phyloP scores from a whole-genome alignment of 352 stramenopile genomes.

The Pythium scleroteichum region DNA sequence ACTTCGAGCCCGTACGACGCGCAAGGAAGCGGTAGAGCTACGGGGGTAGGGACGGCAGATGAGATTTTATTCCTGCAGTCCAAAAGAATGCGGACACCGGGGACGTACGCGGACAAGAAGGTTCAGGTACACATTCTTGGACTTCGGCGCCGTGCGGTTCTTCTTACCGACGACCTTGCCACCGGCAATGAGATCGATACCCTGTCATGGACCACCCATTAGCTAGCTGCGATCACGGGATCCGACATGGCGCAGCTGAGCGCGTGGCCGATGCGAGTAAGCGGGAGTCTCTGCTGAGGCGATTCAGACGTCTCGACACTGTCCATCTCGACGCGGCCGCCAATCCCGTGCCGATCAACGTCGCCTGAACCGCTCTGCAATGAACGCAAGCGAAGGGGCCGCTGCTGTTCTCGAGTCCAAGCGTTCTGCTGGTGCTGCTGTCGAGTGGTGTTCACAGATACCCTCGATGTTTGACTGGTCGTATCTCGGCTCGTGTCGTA shows the following conservation, averaged over 20 bases:
- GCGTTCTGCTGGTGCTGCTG: neutral
- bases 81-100: neutral
- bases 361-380: too few species aligned
- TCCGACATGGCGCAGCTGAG: too few species aligned
- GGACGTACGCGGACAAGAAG: slow-evolving; percentile 93
- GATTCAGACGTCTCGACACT: too few species aligned
- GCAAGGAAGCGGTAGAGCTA: slow-evolving; percentile 96
- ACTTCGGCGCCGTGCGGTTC: slow-evolving; percentile 97
- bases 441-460: neutral
- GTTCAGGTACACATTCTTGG: slow-evolving; percentile 99
- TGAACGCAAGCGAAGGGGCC: too few species aligned
- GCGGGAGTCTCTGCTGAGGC: too few species aligned
- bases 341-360: too few species aligned
- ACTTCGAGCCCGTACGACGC: slow-evolving; percentile 98
- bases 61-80: neutral
- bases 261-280: too few species aligned
- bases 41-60: neutral
- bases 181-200: slow-evolving; percentile 99
- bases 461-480: neutral
- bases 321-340: too few species aligned
- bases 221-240: neutral
- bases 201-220: slow-evolving; percentile 47
- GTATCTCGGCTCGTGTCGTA: neutral
- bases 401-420: too few species aligned
- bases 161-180: slow-evolving; percentile 98